Evolutionary conservation across 106 monocot genomes (phyloP), one percentile per base, ranked within the genome.

Genomic region (Dendrobium catenatum): DNA sequence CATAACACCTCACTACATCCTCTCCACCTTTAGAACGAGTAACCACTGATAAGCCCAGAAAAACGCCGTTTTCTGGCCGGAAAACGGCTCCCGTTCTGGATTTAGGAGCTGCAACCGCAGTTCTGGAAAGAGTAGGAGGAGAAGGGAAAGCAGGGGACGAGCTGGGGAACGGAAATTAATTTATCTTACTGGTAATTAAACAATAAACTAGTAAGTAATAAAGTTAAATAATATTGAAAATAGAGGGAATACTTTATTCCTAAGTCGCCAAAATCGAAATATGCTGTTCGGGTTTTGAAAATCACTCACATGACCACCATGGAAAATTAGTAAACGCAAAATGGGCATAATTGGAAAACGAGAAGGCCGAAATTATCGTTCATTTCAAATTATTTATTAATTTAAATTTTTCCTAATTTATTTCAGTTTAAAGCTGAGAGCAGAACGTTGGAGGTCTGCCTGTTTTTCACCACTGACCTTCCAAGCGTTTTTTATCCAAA

Each of bases 201-300:
- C 22, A 29, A 70, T 47, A 67, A 75, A 75, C 49, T 24, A 75
- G 42, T 26, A n/a, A 33, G 68, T 58, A 48, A 79, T 43, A 72
- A 83, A 72, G 76, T 58, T 56, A 64, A 83, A 49, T 54, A 73
- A 58, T 42, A 26, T 44, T 37, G 13, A 51, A 51, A 51, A 51
- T 51, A 15, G 51, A 51, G 13, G 51, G 51, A 61, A 79, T 82
- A 64, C 49, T 80, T 80, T 84, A 80, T 80, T 84, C 22, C 16
- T 3, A 24, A 44, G 48, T 61, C 56, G 56, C 84, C 29, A 73
- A 81, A 81, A 77, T 78, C 81, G 80, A 85, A 78, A 85, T 81
- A 81, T 81, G 80, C 75, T 51, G 51, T 51, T 51, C 51, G 13
- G 13, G 51, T 51, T 51, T 15, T 51, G 51, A 51, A 51, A 15